Conservation (phyloP, 164 flowering plant species). For the Magnolia changhungtana region DNA sequence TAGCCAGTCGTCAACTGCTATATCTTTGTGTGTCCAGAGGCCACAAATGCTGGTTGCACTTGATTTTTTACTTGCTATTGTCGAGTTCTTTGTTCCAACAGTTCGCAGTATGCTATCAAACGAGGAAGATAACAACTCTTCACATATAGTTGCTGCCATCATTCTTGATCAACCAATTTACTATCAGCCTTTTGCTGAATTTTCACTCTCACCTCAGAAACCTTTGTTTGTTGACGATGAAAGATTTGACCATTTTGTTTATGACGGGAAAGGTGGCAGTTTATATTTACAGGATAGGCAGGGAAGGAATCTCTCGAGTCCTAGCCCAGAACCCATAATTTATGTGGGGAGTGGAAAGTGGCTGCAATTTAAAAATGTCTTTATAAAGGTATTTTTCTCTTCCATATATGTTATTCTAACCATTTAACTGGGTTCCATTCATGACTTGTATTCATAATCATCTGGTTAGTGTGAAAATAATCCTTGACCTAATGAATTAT, state of each 20-base stretch:
- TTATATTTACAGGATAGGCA: conserved; percentile 61
- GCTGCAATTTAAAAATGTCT: conserved; percentile 77
- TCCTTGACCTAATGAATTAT: conserved; percentile 5
- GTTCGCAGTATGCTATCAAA: conserved; percentile 48
- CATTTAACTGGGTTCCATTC: background rate
- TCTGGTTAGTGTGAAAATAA: background rate
- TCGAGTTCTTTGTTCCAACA: conserved; percentile 89
- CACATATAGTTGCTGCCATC: conserved; percentile 48
- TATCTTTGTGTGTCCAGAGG: conserved; percentile 71
- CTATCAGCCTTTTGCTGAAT: conserved; percentile 52
- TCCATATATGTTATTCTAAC: background rate
- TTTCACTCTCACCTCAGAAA: conserved; percentile 67
- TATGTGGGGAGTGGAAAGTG: conserved; percentile 81
- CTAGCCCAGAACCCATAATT: conserved; percentile 63
- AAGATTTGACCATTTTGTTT: conserved; percentile 62
- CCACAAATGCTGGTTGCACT: conserved; percentile 97
- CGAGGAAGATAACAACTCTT: conserved; percentile 50
- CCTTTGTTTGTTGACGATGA: conserved; percentile 84
- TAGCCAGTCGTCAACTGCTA: conserved; percentile 39
- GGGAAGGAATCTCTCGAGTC: conserved; percentile 46
- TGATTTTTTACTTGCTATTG: conserved; percentile 89
- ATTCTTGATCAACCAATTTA: conserved; percentile 60
- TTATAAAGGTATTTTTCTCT: conserved; percentile 51
- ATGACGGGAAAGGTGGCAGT: conserved; percentile 86
- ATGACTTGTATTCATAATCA: background rate